A percentile compares a stretch with the other conserved stretches of the same genome.
phyloP scores from a whole-genome alignment of 805 yeast species.

The Maudiozyma barnettii region DNA sequence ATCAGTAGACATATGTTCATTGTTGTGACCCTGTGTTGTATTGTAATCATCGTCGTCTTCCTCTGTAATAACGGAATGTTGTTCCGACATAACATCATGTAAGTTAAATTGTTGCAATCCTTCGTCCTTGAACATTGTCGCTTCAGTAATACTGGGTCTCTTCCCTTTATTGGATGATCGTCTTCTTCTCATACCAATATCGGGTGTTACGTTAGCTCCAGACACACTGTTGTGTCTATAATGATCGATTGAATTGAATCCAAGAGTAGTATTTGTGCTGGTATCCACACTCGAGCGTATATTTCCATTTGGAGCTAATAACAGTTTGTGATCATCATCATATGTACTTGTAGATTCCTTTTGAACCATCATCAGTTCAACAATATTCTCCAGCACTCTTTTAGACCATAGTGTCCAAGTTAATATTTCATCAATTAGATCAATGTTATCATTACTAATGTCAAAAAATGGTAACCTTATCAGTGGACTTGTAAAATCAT shows the following conservation, averaged over 20 bases:
- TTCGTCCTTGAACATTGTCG: slow-evolving; percentile 27
- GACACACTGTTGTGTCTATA: not conserved
- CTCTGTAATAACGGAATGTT: slow-evolving; percentile 10
- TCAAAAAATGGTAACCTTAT: slow-evolving; percentile 18
- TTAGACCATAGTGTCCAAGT: slow-evolving; percentile 27
- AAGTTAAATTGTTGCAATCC: slow-evolving; percentile 27
- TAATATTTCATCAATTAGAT: slow-evolving; percentile 19
- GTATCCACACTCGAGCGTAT: not conserved
- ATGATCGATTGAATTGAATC: not conserved
- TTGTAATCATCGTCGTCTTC: not conserved
- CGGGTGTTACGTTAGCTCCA: not conserved
- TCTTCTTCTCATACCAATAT: slow-evolving; percentile 14
- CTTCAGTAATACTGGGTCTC: slow-evolving; percentile 25
- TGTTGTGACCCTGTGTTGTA: not conserved
- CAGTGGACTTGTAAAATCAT: slow-evolving; percentile 25
- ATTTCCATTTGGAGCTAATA: not conserved
- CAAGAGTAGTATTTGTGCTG: not conserved
- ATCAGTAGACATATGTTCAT: slow-evolving; percentile 5
- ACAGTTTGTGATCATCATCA: too few species aligned
- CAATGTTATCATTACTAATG: slow-evolving; percentile 26
- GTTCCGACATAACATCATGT: slow-evolving; percentile 25
- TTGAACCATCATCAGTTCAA: slow-evolving; percentile 1
- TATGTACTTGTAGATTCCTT: not conserved
- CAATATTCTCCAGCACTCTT: slow-evolving; percentile 9
- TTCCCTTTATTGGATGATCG: slow-evolving; percentile 21